Evolutionary conservation across 2,329 filamentous ascomycete genomes (phyloP), one percentile per base, ranked within the genome.

Genomic region (Alternaria ventricosa): DNA sequence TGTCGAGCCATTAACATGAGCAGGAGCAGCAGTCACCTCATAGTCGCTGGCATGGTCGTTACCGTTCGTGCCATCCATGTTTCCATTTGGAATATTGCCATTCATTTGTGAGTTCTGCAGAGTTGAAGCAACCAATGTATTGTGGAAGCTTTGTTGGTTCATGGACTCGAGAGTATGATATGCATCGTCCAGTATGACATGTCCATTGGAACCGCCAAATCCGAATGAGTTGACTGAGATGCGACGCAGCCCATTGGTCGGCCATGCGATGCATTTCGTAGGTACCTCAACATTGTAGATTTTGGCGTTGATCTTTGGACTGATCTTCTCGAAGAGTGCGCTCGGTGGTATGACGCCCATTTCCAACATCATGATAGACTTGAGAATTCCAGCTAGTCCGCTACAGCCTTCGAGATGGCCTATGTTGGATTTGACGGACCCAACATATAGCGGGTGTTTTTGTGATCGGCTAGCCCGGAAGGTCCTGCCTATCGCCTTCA

Each of bases 361-460:
- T 61, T 82, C 76, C 9, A 84, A 62, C 0, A 79, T 72, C 28
- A 84, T 64, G 1, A 77, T 71, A n/a, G 76, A 71, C 50, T 82
- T 82, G 18, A 81, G 65, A 18, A 82, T 30, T 13, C 75, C 76
- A 11, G 75, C 75, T 1, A 82, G 54, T 20, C 79, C 80, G 36
- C 74, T 74, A 3, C 76, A 74, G 23, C 73, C 79, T 70, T 82
- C 78, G 3, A 75, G 72, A 61, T 83, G 81, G 6, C 81, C 61
- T 15, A 63, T 54, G 82, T 6, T 75, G 74, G 5, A 71, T 56
- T 22, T 71, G 66, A 53, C 62, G 41, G 30, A 61, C n/a, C 8
- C 56, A 22, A 71, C 65, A 1, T 64, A 71, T 57, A 84, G 82
- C 1, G 78, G 72, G 86, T 70, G 88, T 86, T 76, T 1, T 44